Evolutionary conservation across 306 rosid genomes (phyloP).

Genomic region (Ormosia semicastrata): DNA sequence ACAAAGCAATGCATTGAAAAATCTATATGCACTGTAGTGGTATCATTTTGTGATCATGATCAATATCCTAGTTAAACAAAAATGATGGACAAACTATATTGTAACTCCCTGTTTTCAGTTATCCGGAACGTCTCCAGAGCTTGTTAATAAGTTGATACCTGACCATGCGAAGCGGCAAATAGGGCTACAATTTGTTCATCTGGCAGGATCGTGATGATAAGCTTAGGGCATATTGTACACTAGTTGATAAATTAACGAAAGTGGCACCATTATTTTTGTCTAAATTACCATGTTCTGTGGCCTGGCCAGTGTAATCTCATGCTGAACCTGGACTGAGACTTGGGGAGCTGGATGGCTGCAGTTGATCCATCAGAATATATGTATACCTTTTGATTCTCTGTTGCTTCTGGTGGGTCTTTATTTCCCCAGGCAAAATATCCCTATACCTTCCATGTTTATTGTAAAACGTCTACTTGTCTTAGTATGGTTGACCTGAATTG

Average conservation of each 20-base stretch:
- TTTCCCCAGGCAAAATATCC: slow-evolving; percentile 31
- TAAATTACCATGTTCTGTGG: slow-evolving; percentile 42
- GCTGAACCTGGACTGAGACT: slow-evolving; percentile 42
- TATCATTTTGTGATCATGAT: neutral
- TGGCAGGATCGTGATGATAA: slow-evolving; percentile 56
- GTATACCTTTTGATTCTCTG: slow-evolving; percentile 30
- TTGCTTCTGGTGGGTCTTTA: slow-evolving; percentile 39
- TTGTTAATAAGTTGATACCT: slow-evolving; percentile 78
- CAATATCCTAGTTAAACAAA: neutral
- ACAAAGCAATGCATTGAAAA: neutral
- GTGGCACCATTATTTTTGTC: slow-evolving; percentile 57
- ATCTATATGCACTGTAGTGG: neutral
- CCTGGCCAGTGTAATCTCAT: slow-evolving; percentile 39
- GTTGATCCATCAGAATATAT: slow-evolving; percentile 49
- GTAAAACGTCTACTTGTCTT: slow-evolving; percentile 75
- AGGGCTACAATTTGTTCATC: slow-evolving; percentile 58
- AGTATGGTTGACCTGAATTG: slow-evolving; percentile 60
- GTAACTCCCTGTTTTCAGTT: slow-evolving; percentile 47
- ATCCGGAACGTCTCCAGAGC: slow-evolving; percentile 80
- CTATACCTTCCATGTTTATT: slow-evolving; percentile 45
- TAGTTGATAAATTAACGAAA: slow-evolving; percentile 50
- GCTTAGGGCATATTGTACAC: slow-evolving; percentile 38
- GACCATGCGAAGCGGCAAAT: slow-evolving; percentile 86
- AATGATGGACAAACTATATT: neutral
- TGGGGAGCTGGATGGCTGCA: slow-evolving; percentile 47